Percentiles rank a stretch among this genome's conserved stretches.
phyloP scores from a whole-genome alignment of 2,329 filamentous ascomycete genomes.

The Penicillium palitans region DNA sequence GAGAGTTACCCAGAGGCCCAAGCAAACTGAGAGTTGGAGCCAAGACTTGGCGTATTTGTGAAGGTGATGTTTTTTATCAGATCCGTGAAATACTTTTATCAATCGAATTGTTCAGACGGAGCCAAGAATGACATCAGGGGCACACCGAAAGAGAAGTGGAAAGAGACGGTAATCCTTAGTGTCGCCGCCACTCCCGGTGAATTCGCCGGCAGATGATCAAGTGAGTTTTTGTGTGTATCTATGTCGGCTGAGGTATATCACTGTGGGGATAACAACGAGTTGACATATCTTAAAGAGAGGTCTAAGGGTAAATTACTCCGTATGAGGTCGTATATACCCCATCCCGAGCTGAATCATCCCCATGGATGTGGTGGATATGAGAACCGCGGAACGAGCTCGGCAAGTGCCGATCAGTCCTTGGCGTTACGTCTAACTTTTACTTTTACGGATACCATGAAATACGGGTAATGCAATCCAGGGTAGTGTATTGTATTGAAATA shows the following conservation, averaged over 20 bases:
- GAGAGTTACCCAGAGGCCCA: not conserved
- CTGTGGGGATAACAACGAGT: not conserved
- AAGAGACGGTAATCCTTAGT: not conserved
- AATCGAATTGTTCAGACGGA: not conserved
- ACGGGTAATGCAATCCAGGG: not conserved
- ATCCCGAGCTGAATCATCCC: not conserved
- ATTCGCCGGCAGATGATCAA: not conserved
- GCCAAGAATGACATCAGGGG: not conserved
- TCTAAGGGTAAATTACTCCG: not conserved
- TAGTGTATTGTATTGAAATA: not conserved
- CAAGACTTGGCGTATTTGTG: conserved; percentile 2
- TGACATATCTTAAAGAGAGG: not conserved
- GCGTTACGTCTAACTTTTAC: not conserved
- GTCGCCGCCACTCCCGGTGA: not conserved
- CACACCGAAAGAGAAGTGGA: not conserved
- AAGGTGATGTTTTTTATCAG: not conserved
- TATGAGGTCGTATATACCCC: not conserved
- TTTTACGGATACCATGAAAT: not conserved
- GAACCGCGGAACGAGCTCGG: not conserved
- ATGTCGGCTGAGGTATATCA: not conserved
- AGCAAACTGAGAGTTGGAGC: not conserved
- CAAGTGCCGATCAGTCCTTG: not conserved
- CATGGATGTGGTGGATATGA: not conserved
- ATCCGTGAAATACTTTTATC: not conserved
- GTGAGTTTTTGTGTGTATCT: not conserved